Percentiles rank a stretch among this genome's conserved stretches.
phyloP scores from a whole-genome alignment of 169 alveolate genomes.

The Plasmodium vivax region DNA sequence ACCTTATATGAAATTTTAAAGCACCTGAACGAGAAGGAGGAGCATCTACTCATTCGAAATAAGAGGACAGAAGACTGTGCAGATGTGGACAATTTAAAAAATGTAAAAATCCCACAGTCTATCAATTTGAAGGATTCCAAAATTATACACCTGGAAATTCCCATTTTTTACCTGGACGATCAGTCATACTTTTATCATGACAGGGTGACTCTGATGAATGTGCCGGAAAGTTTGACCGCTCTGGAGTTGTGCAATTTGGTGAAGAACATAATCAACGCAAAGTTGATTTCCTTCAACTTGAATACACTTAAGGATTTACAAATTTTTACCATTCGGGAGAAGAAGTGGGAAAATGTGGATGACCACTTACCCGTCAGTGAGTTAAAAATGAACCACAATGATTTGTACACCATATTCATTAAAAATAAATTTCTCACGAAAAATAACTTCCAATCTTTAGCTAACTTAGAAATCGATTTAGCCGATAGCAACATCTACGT shows the following conservation, averaged over 20 bases:
- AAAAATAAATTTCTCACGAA: conserved; percentile 7
- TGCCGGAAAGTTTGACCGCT: conserved; percentile 47
- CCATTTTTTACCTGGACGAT: conserved; percentile 52
- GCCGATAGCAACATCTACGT: conserved; percentile 21
- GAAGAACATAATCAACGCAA: conserved; percentile 28
- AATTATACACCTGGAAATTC: conserved; percentile 47
- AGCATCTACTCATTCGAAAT: conserved; percentile 44
- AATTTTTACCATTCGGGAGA: conserved; percentile 22
- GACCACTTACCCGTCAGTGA: conserved; percentile 5
- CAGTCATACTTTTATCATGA: conserved; percentile 32
- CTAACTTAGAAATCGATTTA: conserved; percentile 62
- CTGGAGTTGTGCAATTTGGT: not conserved
- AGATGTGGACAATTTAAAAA: conserved; percentile 28
- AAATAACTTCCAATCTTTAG: conserved; percentile 26
- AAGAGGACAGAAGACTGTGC: conserved; percentile 43
- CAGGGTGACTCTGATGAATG: conserved; percentile 36
- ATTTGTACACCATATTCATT: conserved; percentile 29
- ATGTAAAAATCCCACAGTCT: conserved; percentile 24
- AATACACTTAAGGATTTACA: conserved; percentile 10
- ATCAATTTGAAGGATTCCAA: conserved; percentile 26
- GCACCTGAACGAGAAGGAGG: conserved; percentile 10
- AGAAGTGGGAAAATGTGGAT: conserved; percentile 34
- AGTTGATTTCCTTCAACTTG: conserved; percentile 10
- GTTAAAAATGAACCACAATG: conserved; percentile 19
- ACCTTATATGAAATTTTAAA: conserved; percentile 40